Conservation (phyloP, 2,329 filamentous ascomycete species). For the Alternaria sp. region DNA sequence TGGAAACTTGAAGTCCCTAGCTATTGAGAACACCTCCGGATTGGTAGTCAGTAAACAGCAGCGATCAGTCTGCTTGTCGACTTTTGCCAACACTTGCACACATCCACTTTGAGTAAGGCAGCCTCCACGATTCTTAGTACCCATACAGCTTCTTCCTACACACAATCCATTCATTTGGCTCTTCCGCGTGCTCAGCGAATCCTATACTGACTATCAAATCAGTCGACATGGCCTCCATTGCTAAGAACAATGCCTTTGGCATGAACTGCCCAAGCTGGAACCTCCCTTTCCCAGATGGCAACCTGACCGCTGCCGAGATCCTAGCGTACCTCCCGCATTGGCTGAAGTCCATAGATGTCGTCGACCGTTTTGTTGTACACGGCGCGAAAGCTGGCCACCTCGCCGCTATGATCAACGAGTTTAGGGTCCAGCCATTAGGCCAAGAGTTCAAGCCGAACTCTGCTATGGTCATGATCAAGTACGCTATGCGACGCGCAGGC, state of each 20-base stretch:
- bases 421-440: slow-evolving; percentile 15
- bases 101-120: neutral
- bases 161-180: neutral
- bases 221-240: slow-evolving; percentile 16
- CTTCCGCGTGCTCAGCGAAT: neutral
- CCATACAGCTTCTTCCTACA: neutral
- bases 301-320: slow-evolving; percentile 39
- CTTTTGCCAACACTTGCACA: neutral
- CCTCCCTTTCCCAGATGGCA: slow-evolving; percentile 33
- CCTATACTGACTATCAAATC: neutral
- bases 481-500: slow-evolving; percentile 31
- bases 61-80: neutral
- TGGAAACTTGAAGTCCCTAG: neutral
- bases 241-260: slow-evolving; percentile 37
- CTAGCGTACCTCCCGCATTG: slow-evolving; percentile 37
- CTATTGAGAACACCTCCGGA: neutral
- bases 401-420: slow-evolving; percentile 27
- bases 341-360: slow-evolving; percentile 37
- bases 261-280: slow-evolving; percentile 29
- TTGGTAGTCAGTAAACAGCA: neutral
- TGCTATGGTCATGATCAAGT: slow-evolving; percentile 30
- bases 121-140: neutral
- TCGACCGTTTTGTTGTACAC: slow-evolving; percentile 34
- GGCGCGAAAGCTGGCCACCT: slow-evolving; percentile 23
- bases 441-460: slow-evolving; percentile 21